Evolutionary conservation across 1,284 basidiomycete species (phyloP).

Genomic region (Sporisorium scitamineum): DNA sequence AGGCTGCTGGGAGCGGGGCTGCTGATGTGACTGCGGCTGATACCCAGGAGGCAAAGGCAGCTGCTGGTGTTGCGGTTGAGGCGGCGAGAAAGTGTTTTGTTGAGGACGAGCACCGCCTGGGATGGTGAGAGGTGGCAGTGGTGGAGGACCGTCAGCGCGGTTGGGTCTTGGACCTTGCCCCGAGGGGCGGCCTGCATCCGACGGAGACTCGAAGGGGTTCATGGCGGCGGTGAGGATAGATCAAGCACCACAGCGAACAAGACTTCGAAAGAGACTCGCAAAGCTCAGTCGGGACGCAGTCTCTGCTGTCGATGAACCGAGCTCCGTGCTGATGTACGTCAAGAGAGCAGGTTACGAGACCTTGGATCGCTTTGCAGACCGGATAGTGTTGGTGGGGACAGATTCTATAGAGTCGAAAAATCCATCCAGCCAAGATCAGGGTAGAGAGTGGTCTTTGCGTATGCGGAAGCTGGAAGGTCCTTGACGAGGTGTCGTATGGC

Average conservation of each 20-base stretch:
- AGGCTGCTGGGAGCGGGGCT: constrained; percentile 16
- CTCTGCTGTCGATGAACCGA: neutral
- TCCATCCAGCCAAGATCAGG: constrained; percentile 15
- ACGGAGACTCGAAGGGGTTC: constrained; percentile 48
- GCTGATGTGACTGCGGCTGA: constrained; percentile 31
- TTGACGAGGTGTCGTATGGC: neutral
- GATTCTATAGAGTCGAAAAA: constrained; percentile 16
- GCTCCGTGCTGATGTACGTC: neutral
- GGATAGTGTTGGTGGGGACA: neutral
- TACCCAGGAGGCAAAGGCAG: constrained; percentile 40
- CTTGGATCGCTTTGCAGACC: too few species aligned
- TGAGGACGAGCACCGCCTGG: constrained; percentile 29
- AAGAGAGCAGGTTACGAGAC: too few species aligned
- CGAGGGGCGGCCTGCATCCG: constrained; percentile 13
- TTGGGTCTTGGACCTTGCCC: constrained; percentile 19
- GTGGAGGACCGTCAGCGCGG: constrained; percentile 32
- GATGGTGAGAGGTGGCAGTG: constrained; percentile 45
- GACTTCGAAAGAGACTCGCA: neutral
- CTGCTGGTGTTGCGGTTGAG: constrained; percentile 27
- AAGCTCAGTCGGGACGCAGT: neutral
- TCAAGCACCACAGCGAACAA: neutral
- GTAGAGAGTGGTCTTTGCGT: neutral
- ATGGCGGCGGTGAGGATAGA: constrained; percentile 7
- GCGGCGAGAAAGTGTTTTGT: constrained; percentile 19
- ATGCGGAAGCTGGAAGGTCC: neutral